Percentiles rank a stretch among this genome's conserved stretches.
Evolutionary conservation across 1,284 basidiomycete genomes (phyloP).

Genomic region (Naganishia sp.): DNA sequence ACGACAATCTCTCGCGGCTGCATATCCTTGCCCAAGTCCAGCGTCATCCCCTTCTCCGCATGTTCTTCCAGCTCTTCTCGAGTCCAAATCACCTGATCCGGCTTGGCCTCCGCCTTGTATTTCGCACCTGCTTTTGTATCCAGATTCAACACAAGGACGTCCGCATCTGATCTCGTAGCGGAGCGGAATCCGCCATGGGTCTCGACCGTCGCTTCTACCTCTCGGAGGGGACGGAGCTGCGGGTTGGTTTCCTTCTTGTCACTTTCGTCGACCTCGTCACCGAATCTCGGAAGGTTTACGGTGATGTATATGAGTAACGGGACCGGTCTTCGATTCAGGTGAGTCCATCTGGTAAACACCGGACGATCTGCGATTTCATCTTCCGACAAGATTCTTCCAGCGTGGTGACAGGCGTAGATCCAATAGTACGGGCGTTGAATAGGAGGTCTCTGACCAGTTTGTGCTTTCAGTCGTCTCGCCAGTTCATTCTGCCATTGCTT

Average conservation of each 20-base stretch:
- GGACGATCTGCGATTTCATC: conserved; percentile 4
- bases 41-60: background rate
- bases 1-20: conserved; percentile 17
- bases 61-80: conserved; percentile 12
- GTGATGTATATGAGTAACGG: conserved; percentile 27
- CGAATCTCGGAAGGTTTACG: conserved; percentile 15
- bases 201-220: conserved; percentile 7
- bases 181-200: conserved; percentile 15
- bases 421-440: conserved; percentile 23
- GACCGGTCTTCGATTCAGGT: background rate
- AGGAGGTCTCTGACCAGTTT: conserved; percentile 2
- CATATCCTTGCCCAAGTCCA: conserved; percentile 18
- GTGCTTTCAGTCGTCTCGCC: conserved; percentile 9
- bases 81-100: conserved; percentile 26
- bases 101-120: conserved; percentile 15
- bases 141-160: conserved; percentile 26
- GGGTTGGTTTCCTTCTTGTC: no score
- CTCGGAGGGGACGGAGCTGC: background rate
- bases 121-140: conserved; percentile 2
- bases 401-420: conserved; percentile 23
- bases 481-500: conserved; percentile 21
- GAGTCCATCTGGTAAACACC: conserved; percentile 18
- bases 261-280: conserved; percentile 6
- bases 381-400: conserved; percentile 7
- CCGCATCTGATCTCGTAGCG: conserved; percentile 8